Base-by-base conservation (phyloP, 2,329 filamentous ascomycete species). In the Bimuria novae-zelandiae region DNA sequence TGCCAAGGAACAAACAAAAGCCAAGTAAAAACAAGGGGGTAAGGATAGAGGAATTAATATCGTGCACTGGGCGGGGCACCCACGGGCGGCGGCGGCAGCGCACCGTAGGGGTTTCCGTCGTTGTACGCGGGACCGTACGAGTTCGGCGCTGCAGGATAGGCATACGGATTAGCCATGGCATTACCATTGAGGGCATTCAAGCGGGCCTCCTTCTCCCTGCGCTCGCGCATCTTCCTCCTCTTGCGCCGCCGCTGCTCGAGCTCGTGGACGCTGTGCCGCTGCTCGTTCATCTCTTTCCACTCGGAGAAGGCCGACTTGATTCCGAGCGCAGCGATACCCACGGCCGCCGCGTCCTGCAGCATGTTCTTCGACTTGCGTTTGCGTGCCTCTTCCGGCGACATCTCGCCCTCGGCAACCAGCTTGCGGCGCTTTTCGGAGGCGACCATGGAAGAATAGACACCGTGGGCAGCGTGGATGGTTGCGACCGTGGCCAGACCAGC, bases 391-490 rank as follows among this genome's bases (percentile, higher is more conserved):
- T 87, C 82, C 2, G 79, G 75, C 3, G 80, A 77, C 73, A 89
- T 87, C 62, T 86, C 81, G 41, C 85, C 86, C 58, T 87, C 82
- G 25, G 78, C 75, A n/a, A 89, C 79, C 48, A 83, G 75, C 62
- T 82, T 79, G 65, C 80, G 79, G 43, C 85, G 79, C 60, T 84
- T 80, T 57, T 88, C 81, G 51, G 84, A 82, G 55, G 85, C 84
- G 61, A 86, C 83, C 76, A 87, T 81, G 63, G 81, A 83, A 57
- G 81, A 78, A 72, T 87, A 85, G 49, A 89, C 78, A 56, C 80
- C 82, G 68, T 89, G 85, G 12, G 84, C 86, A 21, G 86, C 86
- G 73, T 89, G 85, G 57, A 89, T 87, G 23, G 86, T 88, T 32
- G 86, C 86, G 54, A 89, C 81, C 52, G 84, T 85, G 49, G 86